Percentiles rank a stretch among this genome's conserved stretches.
Evolutionary conservation across 371 early-diverging fungal genomes (phyloP).

Genomic region (Catenaria anguillulae): DNA sequence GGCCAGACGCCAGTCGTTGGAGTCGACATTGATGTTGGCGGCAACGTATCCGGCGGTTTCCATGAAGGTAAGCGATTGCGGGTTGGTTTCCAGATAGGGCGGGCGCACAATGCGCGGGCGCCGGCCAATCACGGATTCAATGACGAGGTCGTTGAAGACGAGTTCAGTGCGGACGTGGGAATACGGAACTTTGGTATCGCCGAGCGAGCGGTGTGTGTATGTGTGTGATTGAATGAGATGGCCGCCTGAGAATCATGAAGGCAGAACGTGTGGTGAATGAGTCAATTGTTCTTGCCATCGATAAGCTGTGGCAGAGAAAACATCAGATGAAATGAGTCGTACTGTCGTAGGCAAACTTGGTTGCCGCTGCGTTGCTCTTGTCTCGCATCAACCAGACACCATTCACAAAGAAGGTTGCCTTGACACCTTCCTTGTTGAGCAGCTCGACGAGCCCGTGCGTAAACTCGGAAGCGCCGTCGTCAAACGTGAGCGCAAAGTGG

Average conservation of each 20-base stretch:
- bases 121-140: neutral
- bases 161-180: neutral
- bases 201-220: neutral
- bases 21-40: neutral
- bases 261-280: too few relatives aligned
- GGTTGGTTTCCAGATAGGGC: neutral
- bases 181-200: neutral
- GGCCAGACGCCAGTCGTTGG: neutral
- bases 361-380: neutral
- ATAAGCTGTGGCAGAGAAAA: too few relatives aligned
- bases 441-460: neutral
- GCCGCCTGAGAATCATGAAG: too few relatives aligned
- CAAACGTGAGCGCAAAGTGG: conserved; percentile 1
- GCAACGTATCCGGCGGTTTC: neutral
- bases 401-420: neutral
- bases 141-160: neutral
- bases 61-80: neutral
- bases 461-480: neutral
- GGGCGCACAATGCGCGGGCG: conserved; percentile 2
- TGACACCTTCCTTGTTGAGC: neutral
- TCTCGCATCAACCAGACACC: neutral
- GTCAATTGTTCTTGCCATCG: neutral
- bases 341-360: too few relatives aligned
- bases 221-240: conserved; percentile 1
- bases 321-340: too few relatives aligned